Evolutionary conservation across 108 stramenopile species (phyloP), one percentile per base, ranked within the genome.

Genomic region (Cyclotella sp.): DNA sequence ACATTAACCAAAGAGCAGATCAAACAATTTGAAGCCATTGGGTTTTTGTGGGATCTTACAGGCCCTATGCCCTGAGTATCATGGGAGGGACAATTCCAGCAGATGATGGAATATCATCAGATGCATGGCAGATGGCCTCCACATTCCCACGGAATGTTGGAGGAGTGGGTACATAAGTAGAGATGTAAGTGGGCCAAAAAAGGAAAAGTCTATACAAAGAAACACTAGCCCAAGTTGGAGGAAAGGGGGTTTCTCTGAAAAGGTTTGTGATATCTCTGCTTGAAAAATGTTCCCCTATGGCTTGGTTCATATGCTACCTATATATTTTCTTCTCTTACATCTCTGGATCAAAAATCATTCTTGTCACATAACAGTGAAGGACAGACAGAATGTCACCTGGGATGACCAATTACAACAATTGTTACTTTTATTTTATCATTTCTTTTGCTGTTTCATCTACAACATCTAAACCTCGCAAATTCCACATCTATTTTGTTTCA

Each of bases 391-490:
- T 26, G 55, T 28, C 24, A 21, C 10, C 59, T 72, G 71, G 71
- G 71, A 72, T 9, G 71, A 61, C 43, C 19, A 60, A 18, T 62
- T 74, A 41, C 63, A 53, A 58, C 62, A 64, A 45, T 54, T 64
- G 73, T 43, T 74, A 41, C 42, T 42, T n/a, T 58, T 53, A 21
- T 10, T 54, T 46, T 9, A 68, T 39, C 26, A 16, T 28, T 69
- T 21, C n/a, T 46, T 49, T 29, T 49, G 30, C 22, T 39, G 19
- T 28, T 41, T 22, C 26, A 15, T 45, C 7, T 0, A 19, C 18
- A 65, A 45, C 55, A 3, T 22, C 19, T n/a, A n/a, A n/a, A n/a
- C n/a, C n/a, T n/a, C n/a, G n/a, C n/a, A n/a, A n/a, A n/a, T n/a
- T n/a, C n/a, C n/a, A n/a, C n/a, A n/a, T n/a, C n/a, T n/a, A n/a